A percentile compares a stretch with the other conserved stretches of the same genome.
Conservation (phyloP, 2,329 filamentous ascomycete species). For the Penicillium freii region DNA sequence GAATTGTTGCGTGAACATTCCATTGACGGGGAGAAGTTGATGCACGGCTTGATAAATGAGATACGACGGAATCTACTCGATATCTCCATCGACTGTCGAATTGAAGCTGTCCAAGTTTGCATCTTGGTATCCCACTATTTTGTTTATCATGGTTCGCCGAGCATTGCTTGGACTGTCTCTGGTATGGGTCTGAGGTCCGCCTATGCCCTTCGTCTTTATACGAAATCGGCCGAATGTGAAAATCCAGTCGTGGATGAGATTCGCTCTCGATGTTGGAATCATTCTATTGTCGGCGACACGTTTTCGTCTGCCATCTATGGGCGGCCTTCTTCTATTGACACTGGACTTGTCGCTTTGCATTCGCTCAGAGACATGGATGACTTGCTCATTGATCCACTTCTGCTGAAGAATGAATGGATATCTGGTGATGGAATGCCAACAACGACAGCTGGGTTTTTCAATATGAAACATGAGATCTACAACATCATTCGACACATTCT, state of each 20-base stretch:
- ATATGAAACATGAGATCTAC: conserved; percentile 29
- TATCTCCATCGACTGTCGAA: conserved; percentile 18
- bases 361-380: conserved; percentile 28
- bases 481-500: conserved; percentile 28
- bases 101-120: conserved; percentile 24
- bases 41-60: conserved; percentile 8
- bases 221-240: not conserved
- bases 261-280: conserved; percentile 33
- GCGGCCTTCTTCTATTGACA: conserved; percentile 28
- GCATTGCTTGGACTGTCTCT: conserved; percentile 22
- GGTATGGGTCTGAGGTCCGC: conserved; percentile 22
- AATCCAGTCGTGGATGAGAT: conserved; percentile 23
- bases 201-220: conserved; percentile 22
- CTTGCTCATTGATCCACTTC: conserved; percentile 9
- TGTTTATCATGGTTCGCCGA: conserved; percentile 22
- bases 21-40: conserved; percentile 5
- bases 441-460: conserved; percentile 23
- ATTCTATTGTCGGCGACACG: conserved; percentile 29
- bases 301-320: conserved; percentile 34
- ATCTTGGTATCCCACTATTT: conserved; percentile 18
- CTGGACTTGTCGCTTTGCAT: conserved; percentile 24
- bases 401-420: conserved; percentile 16
- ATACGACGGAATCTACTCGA: conserved; percentile 17
- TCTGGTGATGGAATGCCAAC: not conserved
- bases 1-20: conserved; percentile 2